Base-by-base conservation (phyloP, 305 asterid genomes). In the Rubia peregrina region DNA sequence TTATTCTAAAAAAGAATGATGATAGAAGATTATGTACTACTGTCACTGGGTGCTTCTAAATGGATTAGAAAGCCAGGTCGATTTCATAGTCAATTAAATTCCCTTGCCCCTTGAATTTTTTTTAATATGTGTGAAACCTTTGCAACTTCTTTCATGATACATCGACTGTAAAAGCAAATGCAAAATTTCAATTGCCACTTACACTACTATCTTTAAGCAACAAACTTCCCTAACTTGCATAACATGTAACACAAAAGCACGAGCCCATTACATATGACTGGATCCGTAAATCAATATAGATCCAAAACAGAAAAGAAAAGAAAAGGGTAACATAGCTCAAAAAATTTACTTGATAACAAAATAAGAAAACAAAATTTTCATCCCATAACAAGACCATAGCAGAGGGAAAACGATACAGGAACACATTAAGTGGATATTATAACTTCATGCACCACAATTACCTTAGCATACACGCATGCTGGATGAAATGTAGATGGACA, bases 401-500 rank as follows among this genome's bases (percentile, higher is more conserved):
- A 40, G 70, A 68, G 70, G 9, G 64, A 16, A 49, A 69, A 36
- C 0, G 12, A 42, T 51, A 62, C 16, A 60, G 22, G 40, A 60
- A 48, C 30, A 65, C 44, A 61, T 41, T 11, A 62, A 78, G 64
- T 67, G 67, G 46, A 48, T 71, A 8, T n/a, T 41, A 21, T 67
- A 55, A 57, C 38, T 19, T 61, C 12, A 57, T 72, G 60, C 43
- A 69, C 74, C 11, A 79, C 67, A 68, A 85, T 71, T 66, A 94
- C 98, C 97, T 88, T 86, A 80, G 83, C 83, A 79, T 81, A 88
- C 85, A 94, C 81, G 89, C 99, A 94, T 73, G 90, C 83, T 81
- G 82, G 91, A 82, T 94, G 99, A 80, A 94, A 94, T 40, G 97
- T 95, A 64, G 99, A 92, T 61, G 98, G 99, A 75, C 99, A 94